Base-by-base conservation (phyloP, 2,329 filamentous ascomycete genomes). In the Neonectria neomacrospora region DNA sequence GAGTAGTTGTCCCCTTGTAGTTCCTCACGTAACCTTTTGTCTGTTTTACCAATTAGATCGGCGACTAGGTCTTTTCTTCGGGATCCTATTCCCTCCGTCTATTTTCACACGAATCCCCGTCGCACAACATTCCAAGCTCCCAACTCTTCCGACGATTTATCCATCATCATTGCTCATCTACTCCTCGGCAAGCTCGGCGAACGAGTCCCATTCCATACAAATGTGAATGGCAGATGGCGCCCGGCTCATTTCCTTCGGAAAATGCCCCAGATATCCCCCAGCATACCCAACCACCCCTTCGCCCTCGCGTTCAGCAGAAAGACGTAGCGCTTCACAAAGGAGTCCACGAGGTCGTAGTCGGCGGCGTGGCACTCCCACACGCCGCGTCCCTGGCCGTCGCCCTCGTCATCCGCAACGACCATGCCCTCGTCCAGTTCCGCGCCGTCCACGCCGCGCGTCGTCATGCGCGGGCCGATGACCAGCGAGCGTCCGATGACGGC, bases 281-380 rank as follows among this genome's bases (percentile, higher is more conserved):
- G 37, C 76, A 83, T 83, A 2, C 85, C 87, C 34, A 76, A 64
- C 87, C 86, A 90, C 0, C 87, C 87, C 67, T 82, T 80, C 71
- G 64, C 83, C 81, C 37, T 85, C 70, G 30, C 71, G 71, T 90
- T 88, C 67, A 91, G 50, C 62, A 89, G 66, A 42, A 77, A 76
- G 2, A 91, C 74, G 58, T 88, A 81, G 41, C 85, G 81, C 61
- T 80, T 78, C 23, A 82, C 80, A 70, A 90, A 90, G 2, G 80
- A 74, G 70, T 91, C 89, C 16, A 81, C 80, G 63, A 85, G 80
- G 61, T 83, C 79, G 68, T 83, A 87, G 69, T 90, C 87, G 66
- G 88, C 79, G 0, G 82, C 87, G 73, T 87, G 88, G 47, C 83
- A 79, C 73, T 91, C 89, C 84, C 88, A 90, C 1, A 87, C 75